Evolutionary conservation across 352 stramenopile genomes (phyloP).

Genomic region (Globisporangium rhizosaccharum): DNA sequence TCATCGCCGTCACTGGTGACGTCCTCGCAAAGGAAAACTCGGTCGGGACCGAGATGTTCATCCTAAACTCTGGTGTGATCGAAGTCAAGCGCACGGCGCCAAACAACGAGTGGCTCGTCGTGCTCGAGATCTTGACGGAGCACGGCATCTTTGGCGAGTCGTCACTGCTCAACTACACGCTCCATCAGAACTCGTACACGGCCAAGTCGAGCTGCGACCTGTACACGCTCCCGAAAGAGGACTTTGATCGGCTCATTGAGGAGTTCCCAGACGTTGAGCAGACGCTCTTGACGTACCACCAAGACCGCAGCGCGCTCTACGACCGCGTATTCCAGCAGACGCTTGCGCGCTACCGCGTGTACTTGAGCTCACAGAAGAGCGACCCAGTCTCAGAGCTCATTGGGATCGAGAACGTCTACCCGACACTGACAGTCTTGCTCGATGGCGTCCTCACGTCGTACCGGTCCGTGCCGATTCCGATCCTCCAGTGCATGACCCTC

Average conservation of each 20-base stretch:
- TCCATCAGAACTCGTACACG: constrained; percentile 73
- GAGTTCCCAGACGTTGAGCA: constrained; percentile 71
- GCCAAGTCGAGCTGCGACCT: constrained; percentile 68
- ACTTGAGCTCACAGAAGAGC: constrained; percentile 45
- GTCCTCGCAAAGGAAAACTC: constrained; percentile 55
- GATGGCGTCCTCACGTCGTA: constrained; percentile 60
- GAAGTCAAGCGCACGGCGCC: constrained; percentile 55
- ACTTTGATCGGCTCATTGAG: constrained; percentile 76
- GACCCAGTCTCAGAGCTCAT: constrained; percentile 48
- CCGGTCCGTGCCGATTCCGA: constrained; percentile 45
- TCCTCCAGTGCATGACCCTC: constrained; percentile 58
- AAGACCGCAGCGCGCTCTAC: constrained; percentile 55
- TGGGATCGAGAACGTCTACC: constrained; percentile 64
- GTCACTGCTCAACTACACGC: constrained; percentile 65
- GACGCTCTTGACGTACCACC: constrained; percentile 52
- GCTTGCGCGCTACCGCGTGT: constrained; percentile 57
- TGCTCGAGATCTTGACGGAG: constrained; percentile 70
- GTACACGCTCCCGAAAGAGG: constrained; percentile 74
- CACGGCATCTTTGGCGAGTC: constrained; percentile 64
- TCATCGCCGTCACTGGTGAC: constrained; percentile 65
- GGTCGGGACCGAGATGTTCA: constrained; percentile 80
- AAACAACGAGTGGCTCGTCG: constrained; percentile 57
- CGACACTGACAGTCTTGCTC: constrained; percentile 56
- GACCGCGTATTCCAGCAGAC: constrained; percentile 68
- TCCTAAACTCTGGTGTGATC: constrained; percentile 70